A percentile compares a stretch with the other conserved stretches of the same genome.
These are phyloP conservation scores for Podosphaera leucotricha DNA, from an alignment of 2,329 filamentous ascomycete genomes.

Conservation along the genomic window DNA sequence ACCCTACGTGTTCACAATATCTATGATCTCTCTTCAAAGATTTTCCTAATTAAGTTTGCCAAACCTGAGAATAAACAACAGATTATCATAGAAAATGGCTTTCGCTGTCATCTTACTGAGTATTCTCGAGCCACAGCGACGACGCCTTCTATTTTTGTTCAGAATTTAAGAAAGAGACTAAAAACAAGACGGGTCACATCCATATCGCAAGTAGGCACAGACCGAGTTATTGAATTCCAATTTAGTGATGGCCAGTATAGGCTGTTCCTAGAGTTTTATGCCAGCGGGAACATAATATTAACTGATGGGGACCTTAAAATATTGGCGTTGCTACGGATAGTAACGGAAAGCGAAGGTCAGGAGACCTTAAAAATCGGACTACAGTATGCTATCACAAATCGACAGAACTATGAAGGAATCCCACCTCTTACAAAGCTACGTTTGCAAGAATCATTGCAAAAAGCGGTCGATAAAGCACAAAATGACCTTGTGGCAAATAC, in stretches of 20 bases:
- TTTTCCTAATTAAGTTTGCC: conserved; percentile 85
- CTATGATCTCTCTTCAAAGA: conserved; percentile 88
- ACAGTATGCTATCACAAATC: conserved; percentile 55
- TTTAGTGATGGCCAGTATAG: conserved; percentile 82
- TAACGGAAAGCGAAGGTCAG: conserved; percentile 60
- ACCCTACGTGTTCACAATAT: conserved; percentile 73
- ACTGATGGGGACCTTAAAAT: conserved; percentile 72
- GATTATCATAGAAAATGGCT: conserved; percentile 79
- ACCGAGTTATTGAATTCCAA: conserved; percentile 74
- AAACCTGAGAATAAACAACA: conserved; percentile 78
- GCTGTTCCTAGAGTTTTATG: conserved; percentile 87
- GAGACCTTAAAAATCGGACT: conserved; percentile 59
- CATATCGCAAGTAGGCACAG: conserved; percentile 70
- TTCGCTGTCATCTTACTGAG: conserved; percentile 80
- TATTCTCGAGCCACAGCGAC: conserved; percentile 73
- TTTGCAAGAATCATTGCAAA: conserved; percentile 43
- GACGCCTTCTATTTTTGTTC: conserved; percentile 66
- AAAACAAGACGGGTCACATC: conserved; percentile 67
- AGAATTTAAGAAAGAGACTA: conserved; percentile 63
- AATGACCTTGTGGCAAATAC: conserved; percentile 29
- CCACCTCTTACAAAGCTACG: conserved; percentile 54
- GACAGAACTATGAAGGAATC: conserved; percentile 61
- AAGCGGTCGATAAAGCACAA: conserved; percentile 35
- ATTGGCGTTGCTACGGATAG: conserved; percentile 54
- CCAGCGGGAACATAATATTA: conserved; percentile 80